phyloP scores from a whole-genome alignment of 257 asterid genomes.

The Petunia secreta region DNA sequence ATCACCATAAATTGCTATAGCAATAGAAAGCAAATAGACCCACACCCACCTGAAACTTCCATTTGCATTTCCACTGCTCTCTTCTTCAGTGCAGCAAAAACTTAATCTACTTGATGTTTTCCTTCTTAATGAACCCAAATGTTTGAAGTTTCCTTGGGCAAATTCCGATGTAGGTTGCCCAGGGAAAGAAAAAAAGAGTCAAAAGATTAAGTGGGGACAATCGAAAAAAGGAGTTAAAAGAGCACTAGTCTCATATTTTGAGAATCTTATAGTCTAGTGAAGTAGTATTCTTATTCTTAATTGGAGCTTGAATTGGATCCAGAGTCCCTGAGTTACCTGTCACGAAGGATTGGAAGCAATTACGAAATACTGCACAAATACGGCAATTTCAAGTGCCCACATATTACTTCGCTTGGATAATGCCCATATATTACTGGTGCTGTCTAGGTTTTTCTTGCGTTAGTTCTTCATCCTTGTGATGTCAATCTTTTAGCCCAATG shows the following conservation, averaged over 20 bases:
- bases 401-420: background rate
- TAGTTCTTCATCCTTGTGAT: constrained; percentile 7
- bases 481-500: constrained; percentile 1
- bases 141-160: background rate
- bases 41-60: background rate
- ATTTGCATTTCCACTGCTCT: background rate
- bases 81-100: constrained; percentile 8
- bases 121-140: background rate
- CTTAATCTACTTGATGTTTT: background rate
- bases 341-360: background rate
- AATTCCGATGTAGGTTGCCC: background rate
- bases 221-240: too few species aligned
- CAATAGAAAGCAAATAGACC: constrained; percentile 11
- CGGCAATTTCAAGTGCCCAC: constrained; percentile 6
- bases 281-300: constrained; percentile 10
- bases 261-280: background rate
- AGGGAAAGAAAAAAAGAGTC: background rate
- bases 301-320: constrained; percentile 9
- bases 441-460: background rate
- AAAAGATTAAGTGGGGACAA: background rate
- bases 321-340: background rate
- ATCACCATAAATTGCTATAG: background rate
- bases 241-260: background rate
- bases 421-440: background rate
- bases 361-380: background rate